A percentile compares a stretch with the other conserved stretches of the same genome.
Evolutionary conservation across 2,329 filamentous ascomycete species (phyloP).

Genomic region (Aspergillus tamarii): DNA sequence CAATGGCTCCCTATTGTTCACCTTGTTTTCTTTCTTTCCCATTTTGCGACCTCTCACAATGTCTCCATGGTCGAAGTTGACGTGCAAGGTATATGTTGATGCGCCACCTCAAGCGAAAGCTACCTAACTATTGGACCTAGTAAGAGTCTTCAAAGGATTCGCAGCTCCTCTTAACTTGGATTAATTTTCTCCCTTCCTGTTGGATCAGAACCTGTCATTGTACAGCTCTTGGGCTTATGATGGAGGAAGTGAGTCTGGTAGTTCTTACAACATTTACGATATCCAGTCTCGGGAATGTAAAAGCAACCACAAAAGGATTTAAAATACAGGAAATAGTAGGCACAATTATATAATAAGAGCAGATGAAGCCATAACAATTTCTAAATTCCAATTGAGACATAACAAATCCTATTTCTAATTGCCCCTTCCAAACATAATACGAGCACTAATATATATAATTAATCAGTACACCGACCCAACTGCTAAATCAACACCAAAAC

Average conservation of each 20-base stretch:
- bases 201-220: too few relatives aligned
- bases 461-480: too few relatives aligned
- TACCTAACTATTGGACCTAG: background rate
- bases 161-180: too few relatives aligned
- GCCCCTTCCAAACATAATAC: too few relatives aligned
- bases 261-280: too few relatives aligned
- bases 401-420: background rate
- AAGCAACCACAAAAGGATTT: background rate
- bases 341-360: background rate
- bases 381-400: background rate
- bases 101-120: background rate
- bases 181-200: too few relatives aligned
- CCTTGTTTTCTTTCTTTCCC: background rate
- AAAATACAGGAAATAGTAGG: background rate
- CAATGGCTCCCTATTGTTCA: background rate
- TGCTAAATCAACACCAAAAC: background rate
- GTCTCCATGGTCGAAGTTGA: background rate
- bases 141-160: too few relatives aligned
- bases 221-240: too few relatives aligned
- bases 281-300: too few relatives aligned
- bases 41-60: background rate
- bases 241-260: too few relatives aligned
- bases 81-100: background rate
- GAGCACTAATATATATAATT: background rate
- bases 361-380: background rate